Evolutionary conservation across 2,329 filamentous ascomycete species (phyloP).

Genomic region (Venturia pyrina): DNA sequence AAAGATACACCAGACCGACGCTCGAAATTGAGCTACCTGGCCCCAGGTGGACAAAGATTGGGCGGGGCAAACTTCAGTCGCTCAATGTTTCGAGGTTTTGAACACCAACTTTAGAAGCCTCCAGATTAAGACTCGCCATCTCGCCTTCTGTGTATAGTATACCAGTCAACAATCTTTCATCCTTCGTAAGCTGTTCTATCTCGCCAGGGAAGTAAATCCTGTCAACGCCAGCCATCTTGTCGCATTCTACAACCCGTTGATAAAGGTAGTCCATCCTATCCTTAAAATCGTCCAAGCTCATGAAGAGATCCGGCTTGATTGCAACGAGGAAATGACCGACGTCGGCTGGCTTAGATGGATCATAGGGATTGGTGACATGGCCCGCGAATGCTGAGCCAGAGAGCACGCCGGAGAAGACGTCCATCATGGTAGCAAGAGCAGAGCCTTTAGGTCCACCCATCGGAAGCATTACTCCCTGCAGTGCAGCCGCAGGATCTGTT

Average conservation of each 20-base stretch:
- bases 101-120: conserved; percentile 36
- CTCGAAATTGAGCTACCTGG: background rate
- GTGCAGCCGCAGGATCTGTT: conserved; percentile 58
- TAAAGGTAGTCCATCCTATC: conserved; percentile 51
- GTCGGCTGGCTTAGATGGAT: conserved; percentile 56
- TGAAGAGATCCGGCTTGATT: conserved; percentile 66
- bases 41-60: background rate
- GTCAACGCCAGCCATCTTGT: conserved; percentile 44
- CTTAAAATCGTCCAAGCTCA: conserved; percentile 59
- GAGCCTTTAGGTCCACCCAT: conserved; percentile 81
- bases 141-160: conserved; percentile 42
- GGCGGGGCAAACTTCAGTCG: background rate
- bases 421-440: conserved; percentile 74
- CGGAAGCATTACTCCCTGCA: conserved; percentile 72
- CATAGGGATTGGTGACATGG: conserved; percentile 66
- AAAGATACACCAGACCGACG: background rate
- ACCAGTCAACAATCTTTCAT: conserved; percentile 31
- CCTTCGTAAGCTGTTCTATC: conserved; percentile 41
- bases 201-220: conserved; percentile 49
- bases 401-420: conserved; percentile 72
- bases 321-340: conserved; percentile 67
- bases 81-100: conserved; percentile 5
- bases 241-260: conserved; percentile 40
- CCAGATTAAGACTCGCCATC: conserved; percentile 39
- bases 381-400: conserved; percentile 72